A percentile compares a stretch with the other conserved stretches of the same genome.
Conservation (phyloP, 2,329 filamentous ascomycete species). For the Pseudogymnoascus sp. region DNA sequence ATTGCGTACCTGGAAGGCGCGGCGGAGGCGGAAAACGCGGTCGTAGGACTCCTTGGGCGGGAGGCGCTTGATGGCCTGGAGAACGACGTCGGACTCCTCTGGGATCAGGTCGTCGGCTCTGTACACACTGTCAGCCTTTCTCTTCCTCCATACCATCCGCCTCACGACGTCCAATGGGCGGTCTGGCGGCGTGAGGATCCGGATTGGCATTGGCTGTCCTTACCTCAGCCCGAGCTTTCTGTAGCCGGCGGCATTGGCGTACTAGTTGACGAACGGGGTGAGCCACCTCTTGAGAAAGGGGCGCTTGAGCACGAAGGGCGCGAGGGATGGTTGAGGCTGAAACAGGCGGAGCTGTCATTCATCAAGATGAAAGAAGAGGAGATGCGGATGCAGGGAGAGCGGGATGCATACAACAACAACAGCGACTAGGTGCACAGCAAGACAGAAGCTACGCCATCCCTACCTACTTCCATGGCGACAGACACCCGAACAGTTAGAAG, state of each 20-base stretch:
- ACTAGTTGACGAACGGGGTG: constrained; percentile 79
- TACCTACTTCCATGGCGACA: too few relatives aligned
- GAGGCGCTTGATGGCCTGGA: constrained; percentile 83
- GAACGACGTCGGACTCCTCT: constrained; percentile 82
- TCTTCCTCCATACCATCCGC: too few relatives aligned
- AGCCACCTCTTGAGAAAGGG: constrained; percentile 78
- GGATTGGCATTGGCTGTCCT: constrained; percentile 24
- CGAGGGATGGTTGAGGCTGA: constrained; percentile 44
- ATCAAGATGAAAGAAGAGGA: neutral
- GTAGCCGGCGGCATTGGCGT: constrained; percentile 82
- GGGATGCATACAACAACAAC: neutral
- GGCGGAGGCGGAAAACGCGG: constrained; percentile 92
- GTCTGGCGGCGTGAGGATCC: too few relatives aligned
- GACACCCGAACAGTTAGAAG: too few relatives aligned
- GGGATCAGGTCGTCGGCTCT: constrained; percentile 92
- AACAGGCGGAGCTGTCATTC: neutral
- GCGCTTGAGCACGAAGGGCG: constrained; percentile 69
- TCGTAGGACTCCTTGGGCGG: constrained; percentile 87
- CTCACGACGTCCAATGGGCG: too few relatives aligned
- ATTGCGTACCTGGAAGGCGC: constrained; percentile 76
- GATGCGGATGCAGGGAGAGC: neutral
- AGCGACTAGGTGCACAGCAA: neutral
- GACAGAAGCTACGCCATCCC: too few relatives aligned
- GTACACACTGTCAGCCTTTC: constrained; percentile 14
- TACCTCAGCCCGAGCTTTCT: constrained; percentile 87